Percentiles rank a stretch among this genome's conserved stretches.
Evolutionary conservation across 768 basidiomycete species (phyloP).

Genomic region (Leucosporidium scottii): DNA sequence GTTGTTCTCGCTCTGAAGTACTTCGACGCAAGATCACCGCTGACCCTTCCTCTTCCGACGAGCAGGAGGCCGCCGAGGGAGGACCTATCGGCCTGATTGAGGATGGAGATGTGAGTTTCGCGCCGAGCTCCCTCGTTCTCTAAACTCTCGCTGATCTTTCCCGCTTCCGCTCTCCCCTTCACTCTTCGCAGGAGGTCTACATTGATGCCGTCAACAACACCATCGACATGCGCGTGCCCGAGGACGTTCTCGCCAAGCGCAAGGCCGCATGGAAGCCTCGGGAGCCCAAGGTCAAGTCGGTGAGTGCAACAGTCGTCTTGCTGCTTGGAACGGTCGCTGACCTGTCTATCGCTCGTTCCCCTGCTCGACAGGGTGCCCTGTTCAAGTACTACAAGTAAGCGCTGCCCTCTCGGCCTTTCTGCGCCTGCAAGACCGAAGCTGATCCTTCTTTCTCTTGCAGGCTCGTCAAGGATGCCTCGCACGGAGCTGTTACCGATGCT

Average conservation of each 20-base stretch:
- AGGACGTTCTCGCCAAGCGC: conserved; percentile 69
- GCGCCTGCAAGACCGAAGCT: conserved; percentile 56
- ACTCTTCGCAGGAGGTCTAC: conserved; percentile 49
- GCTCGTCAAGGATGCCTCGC: conserved; percentile 80
- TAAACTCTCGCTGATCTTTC: neutral
- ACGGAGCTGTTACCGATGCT: conserved; percentile 84
- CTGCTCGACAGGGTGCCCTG: conserved; percentile 53
- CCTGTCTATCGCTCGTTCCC: neutral
- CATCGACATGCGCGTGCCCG: conserved; percentile 63
- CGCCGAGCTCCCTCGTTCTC: conserved; percentile 13
- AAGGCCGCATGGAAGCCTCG: conserved; percentile 71
- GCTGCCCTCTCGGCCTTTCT: conserved; percentile 41
- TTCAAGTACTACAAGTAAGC: conserved; percentile 39
- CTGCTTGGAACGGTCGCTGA: neutral
- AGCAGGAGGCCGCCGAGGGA: conserved; percentile 37
- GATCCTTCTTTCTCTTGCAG: conserved; percentile 38
- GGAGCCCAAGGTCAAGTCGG: conserved; percentile 67
- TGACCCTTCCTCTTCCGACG: neutral
- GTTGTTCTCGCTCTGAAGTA: conserved; percentile 94
- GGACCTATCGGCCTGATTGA: conserved; percentile 40
- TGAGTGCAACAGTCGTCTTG: neutral
- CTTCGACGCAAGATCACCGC: conserved; percentile 61
- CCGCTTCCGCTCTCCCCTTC: neutral
- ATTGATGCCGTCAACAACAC: conserved; percentile 84
- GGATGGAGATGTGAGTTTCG: conserved; percentile 39